Conservation (phyloP, 2,329 filamentous ascomycete species). For the Exophiala phaeomuriformis region DNA sequence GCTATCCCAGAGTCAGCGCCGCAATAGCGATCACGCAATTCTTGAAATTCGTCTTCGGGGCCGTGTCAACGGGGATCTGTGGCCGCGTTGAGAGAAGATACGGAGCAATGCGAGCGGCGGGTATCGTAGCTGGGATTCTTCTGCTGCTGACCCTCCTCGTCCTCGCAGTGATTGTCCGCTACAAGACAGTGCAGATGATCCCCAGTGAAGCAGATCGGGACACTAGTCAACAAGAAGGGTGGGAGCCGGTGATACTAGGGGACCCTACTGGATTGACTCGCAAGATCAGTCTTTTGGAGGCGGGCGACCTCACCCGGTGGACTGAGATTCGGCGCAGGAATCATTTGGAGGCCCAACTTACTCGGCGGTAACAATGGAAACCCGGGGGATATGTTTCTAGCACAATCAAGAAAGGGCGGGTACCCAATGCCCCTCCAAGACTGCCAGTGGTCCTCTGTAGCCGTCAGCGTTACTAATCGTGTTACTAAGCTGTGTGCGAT, state of each 20-base stretch:
- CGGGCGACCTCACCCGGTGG: conserved; percentile 62
- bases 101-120: conserved; percentile 61
- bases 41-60: conserved; percentile 62
- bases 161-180: conserved; percentile 56
- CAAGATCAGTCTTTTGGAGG: conserved; percentile 63
- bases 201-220: conserved; percentile 35
- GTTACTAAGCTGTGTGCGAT: no score
- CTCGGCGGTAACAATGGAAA: conserved; percentile 1
- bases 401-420: no score
- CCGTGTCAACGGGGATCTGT: conserved; percentile 60
- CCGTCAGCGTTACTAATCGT: no score
- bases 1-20: conserved; percentile 64
- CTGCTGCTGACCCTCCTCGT: conserved; percentile 58
- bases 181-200: conserved; percentile 61
- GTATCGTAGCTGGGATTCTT: conserved; percentile 60
- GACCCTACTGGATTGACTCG: conserved; percentile 62
- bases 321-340: conserved; percentile 62
- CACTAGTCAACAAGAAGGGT: conserved; percentile 31
- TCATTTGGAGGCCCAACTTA: conserved; percentile 33
- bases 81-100: conserved; percentile 59
- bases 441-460: no score
- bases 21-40: conserved; percentile 65
- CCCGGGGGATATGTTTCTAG: background rate
- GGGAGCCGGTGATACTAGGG: conserved; percentile 64
- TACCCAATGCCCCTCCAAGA: no score